phyloP scores from a whole-genome alignment of 2,329 filamentous ascomycete species.

The Fusarium miscanthi region DNA sequence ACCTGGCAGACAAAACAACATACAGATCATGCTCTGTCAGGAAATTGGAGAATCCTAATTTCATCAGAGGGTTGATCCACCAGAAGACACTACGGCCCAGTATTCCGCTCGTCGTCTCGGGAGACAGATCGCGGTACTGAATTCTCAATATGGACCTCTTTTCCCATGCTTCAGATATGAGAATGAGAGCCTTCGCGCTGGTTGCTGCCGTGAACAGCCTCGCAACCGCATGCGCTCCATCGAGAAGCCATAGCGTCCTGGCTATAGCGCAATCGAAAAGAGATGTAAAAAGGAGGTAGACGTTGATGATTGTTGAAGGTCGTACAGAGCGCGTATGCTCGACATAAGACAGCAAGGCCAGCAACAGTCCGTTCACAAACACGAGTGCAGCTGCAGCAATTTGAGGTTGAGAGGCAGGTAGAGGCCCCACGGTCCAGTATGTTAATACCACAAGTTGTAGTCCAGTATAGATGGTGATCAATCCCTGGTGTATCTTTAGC shows the following conservation, averaged over 20 bases:
- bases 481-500: neutral
- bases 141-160: conserved; percentile 16
- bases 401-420: neutral
- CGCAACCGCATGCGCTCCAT: neutral
- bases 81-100: conserved; percentile 14
- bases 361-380: conserved; percentile 12
- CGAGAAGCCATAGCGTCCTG: conserved; percentile 8
- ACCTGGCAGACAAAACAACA: rapidly evolving
- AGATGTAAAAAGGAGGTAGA: conserved; percentile 14
- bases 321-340: conserved; percentile 23
- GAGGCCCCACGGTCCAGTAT: conserved; percentile 6
- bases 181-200: conserved; percentile 3
- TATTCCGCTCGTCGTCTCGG: conserved; percentile 17
- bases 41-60: neutral
- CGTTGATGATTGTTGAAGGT: conserved; percentile 22
- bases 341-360: conserved; percentile 10
- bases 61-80: conserved; percentile 30
- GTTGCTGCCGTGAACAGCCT: conserved; percentile 6
- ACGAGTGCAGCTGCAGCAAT: conserved; percentile 16
- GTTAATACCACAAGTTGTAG: conserved; percentile 5
- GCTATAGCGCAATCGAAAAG: conserved; percentile 12
- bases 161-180: conserved; percentile 16
- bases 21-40: conserved; percentile 16
- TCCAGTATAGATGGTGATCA: conserved; percentile 5
- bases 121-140: conserved; percentile 16